Evolutionary conservation across 2,329 filamentous ascomycete genomes (phyloP).

Genomic region (Fusarium longipes): DNA sequence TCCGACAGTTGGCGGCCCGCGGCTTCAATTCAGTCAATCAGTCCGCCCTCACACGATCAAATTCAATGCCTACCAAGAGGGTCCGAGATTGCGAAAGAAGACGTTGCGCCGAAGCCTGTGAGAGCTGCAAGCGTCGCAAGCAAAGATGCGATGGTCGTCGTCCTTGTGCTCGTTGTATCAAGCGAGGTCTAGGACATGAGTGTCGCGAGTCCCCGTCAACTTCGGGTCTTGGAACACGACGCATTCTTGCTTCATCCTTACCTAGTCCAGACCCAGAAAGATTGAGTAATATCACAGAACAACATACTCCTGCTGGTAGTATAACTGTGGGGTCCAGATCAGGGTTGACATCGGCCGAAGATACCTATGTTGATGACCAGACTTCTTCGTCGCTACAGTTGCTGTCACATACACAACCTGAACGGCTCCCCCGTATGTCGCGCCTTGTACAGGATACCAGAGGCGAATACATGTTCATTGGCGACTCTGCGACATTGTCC

Average conservation of each 20-base stretch:
- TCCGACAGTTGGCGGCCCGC: conserved; percentile 39
- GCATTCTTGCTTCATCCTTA: conserved; percentile 42
- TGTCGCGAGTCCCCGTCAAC: conserved; percentile 32
- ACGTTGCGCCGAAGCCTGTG: conserved; percentile 44
- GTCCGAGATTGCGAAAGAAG: conserved; percentile 43
- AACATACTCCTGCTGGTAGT: conserved; percentile 26
- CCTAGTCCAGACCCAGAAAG: conserved; percentile 44
- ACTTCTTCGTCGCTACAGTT: conserved; percentile 37
- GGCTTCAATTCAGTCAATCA: conserved; percentile 16
- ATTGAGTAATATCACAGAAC: conserved; percentile 33
- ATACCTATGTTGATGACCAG: conserved; percentile 17
- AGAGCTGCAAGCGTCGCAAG: conserved; percentile 44
- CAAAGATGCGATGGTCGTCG: conserved; percentile 42
- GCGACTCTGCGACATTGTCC: conserved; percentile 51
- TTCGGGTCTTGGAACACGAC: neutral
- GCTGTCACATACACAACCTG: conserved; percentile 41
- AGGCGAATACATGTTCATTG: conserved; percentile 52
- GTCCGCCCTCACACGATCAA: conserved; percentile 5
- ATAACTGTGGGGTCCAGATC: conserved; percentile 21
- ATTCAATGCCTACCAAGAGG: conserved; percentile 42
- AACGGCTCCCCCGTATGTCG: conserved; percentile 45
- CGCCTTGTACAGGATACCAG: conserved; percentile 49
- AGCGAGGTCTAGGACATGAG: conserved; percentile 39
- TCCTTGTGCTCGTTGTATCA: conserved; percentile 42
- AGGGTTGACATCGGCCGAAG: conserved; percentile 16